phyloP scores from a whole-genome alignment of 257 asterid genomes.

The Solanum paucissectum region DNA sequence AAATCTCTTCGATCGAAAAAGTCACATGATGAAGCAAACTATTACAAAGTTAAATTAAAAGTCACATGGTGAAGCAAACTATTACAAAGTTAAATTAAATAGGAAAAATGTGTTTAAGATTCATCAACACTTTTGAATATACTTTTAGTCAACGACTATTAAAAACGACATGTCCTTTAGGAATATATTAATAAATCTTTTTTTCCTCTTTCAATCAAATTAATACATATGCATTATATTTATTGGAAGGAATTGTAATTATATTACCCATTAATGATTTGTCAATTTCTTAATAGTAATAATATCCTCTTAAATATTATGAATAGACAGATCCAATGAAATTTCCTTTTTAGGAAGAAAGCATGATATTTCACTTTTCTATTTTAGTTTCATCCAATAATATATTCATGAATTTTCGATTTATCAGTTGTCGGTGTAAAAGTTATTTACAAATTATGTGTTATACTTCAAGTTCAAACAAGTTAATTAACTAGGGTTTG shows the following conservation, averaged over 20 bases:
- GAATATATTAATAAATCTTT: no score
- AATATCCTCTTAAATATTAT: neutral
- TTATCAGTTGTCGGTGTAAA: neutral
- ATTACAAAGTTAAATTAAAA: neutral
- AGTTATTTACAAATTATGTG: neutral
- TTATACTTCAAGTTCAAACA: neutral
- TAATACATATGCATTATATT: no score
- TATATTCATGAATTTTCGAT: neutral
- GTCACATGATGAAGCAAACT: neutral
- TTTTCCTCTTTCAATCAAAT: neutral
- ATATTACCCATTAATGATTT: neutral
- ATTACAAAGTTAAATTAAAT: neutral
- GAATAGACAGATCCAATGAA: neutral
- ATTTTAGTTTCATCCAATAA: neutral
- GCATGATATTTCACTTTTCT: neutral
- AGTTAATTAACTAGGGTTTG: neutral
- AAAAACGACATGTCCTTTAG: neutral
- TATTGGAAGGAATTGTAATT: neutral
- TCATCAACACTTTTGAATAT: neutral
- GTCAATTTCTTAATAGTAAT: neutral
- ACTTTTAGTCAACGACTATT: neutral
- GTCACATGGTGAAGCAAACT: neutral
- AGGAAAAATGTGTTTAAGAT: neutral
- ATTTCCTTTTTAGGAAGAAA: neutral
- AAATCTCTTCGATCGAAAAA: neutral